Evolutionary conservation across 805 yeast genomes (phyloP).

Genomic region (Saccharomyces eubayanus): DNA sequence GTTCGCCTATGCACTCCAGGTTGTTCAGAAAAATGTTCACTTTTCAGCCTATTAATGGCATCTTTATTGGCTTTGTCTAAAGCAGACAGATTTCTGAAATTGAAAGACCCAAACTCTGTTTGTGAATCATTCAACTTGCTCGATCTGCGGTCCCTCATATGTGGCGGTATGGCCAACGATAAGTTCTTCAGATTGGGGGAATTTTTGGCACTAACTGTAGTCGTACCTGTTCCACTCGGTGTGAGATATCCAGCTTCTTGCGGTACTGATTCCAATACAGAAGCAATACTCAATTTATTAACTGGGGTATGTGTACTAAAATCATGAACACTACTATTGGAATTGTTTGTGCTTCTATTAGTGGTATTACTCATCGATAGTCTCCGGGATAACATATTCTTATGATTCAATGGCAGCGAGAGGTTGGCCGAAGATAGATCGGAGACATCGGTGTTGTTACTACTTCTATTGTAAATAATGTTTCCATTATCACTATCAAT

Average conservation of each 20-base stretch:
- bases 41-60: slow-evolving; percentile 76
- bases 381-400: slow-evolving; percentile 4
- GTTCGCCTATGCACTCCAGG: slow-evolving; percentile 26
- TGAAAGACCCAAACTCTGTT: slow-evolving; percentile 85
- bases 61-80: slow-evolving; percentile 91
- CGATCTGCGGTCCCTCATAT: slow-evolving; percentile 62
- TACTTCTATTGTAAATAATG: neutral
- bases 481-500: slow-evolving; percentile 9
- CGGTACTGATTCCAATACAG: slow-evolving; percentile 23
- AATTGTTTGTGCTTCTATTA: slow-evolving; percentile 6
- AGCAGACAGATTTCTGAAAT: slow-evolving; percentile 80
- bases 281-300: slow-evolving; percentile 23
- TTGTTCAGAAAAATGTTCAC: slow-evolving; percentile 53
- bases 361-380: slow-evolving; percentile 7
- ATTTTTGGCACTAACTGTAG: slow-evolving; percentile 22
- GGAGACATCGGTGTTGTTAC: slow-evolving; percentile 16
- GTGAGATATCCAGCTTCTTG: slow-evolving; percentile 7
- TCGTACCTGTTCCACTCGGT: slow-evolving; percentile 1
- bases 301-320: slow-evolving; percentile 11
- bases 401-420: neutral
- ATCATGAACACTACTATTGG: slow-evolving; percentile 5
- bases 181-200: slow-evolving; percentile 33
- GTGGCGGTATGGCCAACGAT: slow-evolving; percentile 45
- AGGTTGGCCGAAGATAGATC: slow-evolving; percentile 4
- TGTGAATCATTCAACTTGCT: slow-evolving; percentile 62